Evolutionary conservation across 2,329 filamentous ascomycete species (phyloP).

Genomic region (Aspergillus aculeatus): DNA sequence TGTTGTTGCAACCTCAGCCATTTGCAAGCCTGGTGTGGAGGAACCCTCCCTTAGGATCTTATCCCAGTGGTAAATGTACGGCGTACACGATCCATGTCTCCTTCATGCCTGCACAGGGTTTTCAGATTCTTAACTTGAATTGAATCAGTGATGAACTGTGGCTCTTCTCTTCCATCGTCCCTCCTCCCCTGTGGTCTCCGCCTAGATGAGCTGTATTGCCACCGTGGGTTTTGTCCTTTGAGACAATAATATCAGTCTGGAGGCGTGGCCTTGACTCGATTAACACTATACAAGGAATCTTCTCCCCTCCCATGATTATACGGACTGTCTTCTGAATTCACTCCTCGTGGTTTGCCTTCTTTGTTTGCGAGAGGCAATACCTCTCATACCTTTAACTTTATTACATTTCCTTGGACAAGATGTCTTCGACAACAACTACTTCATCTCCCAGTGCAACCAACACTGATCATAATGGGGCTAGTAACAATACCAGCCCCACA

Average conservation of each 20-base stretch:
- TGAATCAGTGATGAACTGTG: constrained; percentile 15
- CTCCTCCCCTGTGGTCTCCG: constrained; percentile 7
- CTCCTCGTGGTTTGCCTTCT: not conserved
- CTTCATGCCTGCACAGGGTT: not conserved
- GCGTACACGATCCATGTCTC: not conserved
- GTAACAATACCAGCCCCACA: constrained; percentile 51
- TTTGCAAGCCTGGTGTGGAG: not conserved
- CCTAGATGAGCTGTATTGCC: constrained; percentile 14
- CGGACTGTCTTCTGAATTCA: not conserved
- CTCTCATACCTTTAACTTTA: not conserved
- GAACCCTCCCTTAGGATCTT: not conserved
- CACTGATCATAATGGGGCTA: constrained; percentile 28
- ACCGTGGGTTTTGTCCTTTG: constrained; percentile 4
- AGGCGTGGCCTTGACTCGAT: not conserved
- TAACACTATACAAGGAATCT: not conserved
- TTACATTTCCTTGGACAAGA: constrained; percentile 15
- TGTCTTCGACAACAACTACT: constrained; percentile 31
- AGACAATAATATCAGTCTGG: not conserved
- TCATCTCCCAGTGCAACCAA: constrained; percentile 28
- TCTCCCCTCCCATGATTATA: not conserved
- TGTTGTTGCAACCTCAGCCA: not conserved
- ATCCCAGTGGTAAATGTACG: not conserved
- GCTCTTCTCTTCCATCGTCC: constrained; percentile 9
- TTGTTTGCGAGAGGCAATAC: not conserved
- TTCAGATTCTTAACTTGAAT: not conserved